Conservation (phyloP, 139 green algal genomes). For the Gonium pectorale region DNA sequence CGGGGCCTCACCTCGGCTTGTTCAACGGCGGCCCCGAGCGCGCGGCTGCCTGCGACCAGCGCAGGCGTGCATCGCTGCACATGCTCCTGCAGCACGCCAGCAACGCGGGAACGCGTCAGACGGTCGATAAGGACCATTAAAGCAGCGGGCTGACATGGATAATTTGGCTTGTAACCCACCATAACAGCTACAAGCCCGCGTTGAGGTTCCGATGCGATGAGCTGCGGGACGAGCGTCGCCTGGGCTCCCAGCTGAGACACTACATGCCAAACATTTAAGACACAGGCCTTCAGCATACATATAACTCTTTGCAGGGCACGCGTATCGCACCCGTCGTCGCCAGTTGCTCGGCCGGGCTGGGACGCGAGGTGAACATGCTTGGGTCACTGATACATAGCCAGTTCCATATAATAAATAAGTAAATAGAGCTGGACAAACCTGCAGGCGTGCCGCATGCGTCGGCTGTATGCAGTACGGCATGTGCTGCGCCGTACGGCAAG, state of each 20-base stretch:
- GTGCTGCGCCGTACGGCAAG: too few relatives aligned
- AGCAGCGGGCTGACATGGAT: too few relatives aligned
- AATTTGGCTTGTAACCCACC: neutral
- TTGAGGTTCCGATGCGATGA: conserved; percentile 1
- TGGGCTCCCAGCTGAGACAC: neutral
- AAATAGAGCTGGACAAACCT: too few relatives aligned
- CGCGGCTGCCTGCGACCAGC: neutral
- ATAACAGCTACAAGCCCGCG: neutral
- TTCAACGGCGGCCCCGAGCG: too few relatives aligned
- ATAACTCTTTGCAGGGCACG: neutral
- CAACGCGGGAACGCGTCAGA: too few relatives aligned
- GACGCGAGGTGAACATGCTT: neutral
- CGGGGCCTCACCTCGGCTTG: too few relatives aligned
- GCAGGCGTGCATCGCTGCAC: neutral
- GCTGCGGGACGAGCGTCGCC: neutral
- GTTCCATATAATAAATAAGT: neutral
- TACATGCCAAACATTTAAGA: neutral
- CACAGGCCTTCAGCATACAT: neutral
- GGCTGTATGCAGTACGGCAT: too few relatives aligned
- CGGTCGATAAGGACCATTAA: too few relatives aligned
- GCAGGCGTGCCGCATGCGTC: too few relatives aligned
- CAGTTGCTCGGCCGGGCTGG: neutral
- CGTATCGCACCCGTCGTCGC: neutral
- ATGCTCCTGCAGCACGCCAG: conserved; percentile 2
- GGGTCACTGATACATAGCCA: neutral